These are phyloP conservation scores for Sphaerulina populicola DNA, from an alignment of 2,329 filamentous ascomycete genomes.

Conservation along the genomic window DNA sequence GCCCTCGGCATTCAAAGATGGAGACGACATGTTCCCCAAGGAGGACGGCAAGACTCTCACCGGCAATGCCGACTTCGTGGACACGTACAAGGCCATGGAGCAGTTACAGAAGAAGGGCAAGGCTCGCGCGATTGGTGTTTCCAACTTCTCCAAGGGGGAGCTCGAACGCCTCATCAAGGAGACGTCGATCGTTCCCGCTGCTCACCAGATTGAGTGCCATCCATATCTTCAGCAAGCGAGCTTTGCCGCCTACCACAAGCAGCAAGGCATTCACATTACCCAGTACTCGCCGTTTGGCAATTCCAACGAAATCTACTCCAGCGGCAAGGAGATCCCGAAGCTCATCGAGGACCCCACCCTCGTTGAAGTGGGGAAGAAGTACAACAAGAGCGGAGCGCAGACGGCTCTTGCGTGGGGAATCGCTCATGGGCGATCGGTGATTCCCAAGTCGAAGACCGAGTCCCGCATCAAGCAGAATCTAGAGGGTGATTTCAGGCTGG, in stretches of 20 bases:
- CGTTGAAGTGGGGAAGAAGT: slow-evolving; percentile 45
- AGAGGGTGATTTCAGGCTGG: slow-evolving; percentile 50
- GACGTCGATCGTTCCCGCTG: slow-evolving; percentile 29
- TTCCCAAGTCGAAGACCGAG: slow-evolving; percentile 46
- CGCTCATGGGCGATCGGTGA: slow-evolving; percentile 43
- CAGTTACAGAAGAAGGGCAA: slow-evolving; percentile 31
- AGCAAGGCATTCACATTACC: slow-evolving; percentile 46
- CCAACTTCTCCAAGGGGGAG: slow-evolving; percentile 45
- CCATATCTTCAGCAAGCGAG: slow-evolving; percentile 46
- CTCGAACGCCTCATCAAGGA: slow-evolving; percentile 42
- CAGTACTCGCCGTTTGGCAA: slow-evolving; percentile 51
- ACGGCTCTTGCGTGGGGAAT: slow-evolving; percentile 50
- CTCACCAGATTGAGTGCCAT: slow-evolving; percentile 46
- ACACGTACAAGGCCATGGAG: slow-evolving; percentile 45
- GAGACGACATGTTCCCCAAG: slow-evolving; percentile 41
- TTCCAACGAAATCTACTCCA: slow-evolving; percentile 44
- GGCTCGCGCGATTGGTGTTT: slow-evolving; percentile 46
- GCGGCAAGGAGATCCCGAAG: slow-evolving; percentile 39
- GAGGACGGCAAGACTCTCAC: slow-evolving; percentile 35
- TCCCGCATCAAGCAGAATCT: slow-evolving; percentile 31
- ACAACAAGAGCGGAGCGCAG: slow-evolving; percentile 46
- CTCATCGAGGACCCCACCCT: slow-evolving; percentile 47
- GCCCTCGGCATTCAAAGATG: slow-evolving; percentile 45
- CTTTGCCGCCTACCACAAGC: slow-evolving; percentile 44
- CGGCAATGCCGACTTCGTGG: slow-evolving; percentile 43